Percentiles rank a stretch among this genome's conserved stretches.
Evolutionary conservation across 495 filamentous ascomycete species (phyloP).

Genomic region (Aspergillus sclerotioniger): DNA sequence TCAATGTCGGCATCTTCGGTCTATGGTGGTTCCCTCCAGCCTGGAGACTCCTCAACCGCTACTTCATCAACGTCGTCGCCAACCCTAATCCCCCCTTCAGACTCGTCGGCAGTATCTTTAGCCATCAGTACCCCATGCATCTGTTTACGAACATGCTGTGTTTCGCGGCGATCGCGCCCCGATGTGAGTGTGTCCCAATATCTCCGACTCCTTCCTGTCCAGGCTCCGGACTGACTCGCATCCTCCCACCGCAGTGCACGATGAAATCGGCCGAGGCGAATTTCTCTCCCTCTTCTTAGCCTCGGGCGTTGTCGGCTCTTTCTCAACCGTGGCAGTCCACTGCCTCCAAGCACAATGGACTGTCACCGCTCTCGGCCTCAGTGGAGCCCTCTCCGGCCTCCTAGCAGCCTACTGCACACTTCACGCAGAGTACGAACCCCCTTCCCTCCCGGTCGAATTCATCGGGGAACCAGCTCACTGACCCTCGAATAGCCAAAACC

Average conservation of each 20-base stretch:
- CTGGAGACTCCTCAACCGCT: conserved; percentile 74
- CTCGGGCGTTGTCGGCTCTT: conserved; percentile 63
- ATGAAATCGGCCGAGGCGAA: conserved; percentile 80
- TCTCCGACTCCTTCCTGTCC: not conserved
- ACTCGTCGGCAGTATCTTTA: conserved; percentile 72
- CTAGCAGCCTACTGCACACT: conserved; percentile 67
- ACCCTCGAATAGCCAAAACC: conserved; percentile 34
- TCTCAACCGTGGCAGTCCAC: conserved; percentile 57
- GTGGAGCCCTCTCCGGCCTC: conserved; percentile 68
- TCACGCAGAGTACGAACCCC: conserved; percentile 46
- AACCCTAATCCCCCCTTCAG: conserved; percentile 63
- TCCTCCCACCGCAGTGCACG: conserved; percentile 55
- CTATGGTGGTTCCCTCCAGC: conserved; percentile 66
- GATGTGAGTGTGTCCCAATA: conserved; percentile 37
- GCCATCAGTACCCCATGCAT: conserved; percentile 70
- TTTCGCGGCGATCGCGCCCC: conserved; percentile 57
- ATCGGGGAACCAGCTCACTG: not conserved
- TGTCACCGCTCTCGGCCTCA: conserved; percentile 66
- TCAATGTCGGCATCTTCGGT: conserved; percentile 61
- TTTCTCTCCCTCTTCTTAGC: conserved; percentile 79
- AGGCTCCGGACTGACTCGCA: not conserved
- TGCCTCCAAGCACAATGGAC: conserved; percentile 53
- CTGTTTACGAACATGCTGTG: conserved; percentile 67
- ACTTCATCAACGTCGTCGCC: conserved; percentile 70
- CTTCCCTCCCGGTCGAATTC: not conserved